Percentiles rank a stretch among this genome's conserved stretches.
Conservation (phyloP, 2,329 filamentous ascomycete species). For the Elsinoe batatas region DNA sequence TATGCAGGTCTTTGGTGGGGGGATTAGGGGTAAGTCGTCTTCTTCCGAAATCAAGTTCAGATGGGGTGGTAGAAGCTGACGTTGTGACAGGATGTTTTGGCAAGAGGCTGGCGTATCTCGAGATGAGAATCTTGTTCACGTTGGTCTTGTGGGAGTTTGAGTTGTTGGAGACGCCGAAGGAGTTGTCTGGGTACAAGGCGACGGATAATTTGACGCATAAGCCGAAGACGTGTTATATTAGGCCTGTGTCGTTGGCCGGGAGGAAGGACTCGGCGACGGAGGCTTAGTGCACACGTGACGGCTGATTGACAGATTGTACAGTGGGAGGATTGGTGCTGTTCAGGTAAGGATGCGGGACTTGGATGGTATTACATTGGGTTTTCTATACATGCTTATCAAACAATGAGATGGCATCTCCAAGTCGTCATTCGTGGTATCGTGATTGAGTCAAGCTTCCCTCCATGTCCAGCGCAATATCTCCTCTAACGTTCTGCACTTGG, state of each 20-base stretch:
- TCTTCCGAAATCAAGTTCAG: too few relatives aligned
- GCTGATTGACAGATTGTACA: neutral
- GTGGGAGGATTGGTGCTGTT: neutral
- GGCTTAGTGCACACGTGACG: neutral
- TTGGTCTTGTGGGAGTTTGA: constrained; percentile 26
- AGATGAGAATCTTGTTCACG: constrained; percentile 22
- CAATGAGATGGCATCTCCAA: neutral
- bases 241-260: neutral
- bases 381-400: neutral
- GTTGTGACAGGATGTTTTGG: constrained; percentile 13
- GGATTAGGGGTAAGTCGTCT: constrained; percentile 31
- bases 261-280: constrained; percentile 7
- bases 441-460: neutral
- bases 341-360: neutral
- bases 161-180: constrained; percentile 18
- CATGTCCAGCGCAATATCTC: neutral
- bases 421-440: neutral
- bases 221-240: constrained; percentile 23
- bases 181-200: constrained; percentile 19
- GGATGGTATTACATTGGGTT: neutral
- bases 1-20: constrained; percentile 28
- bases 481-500: neutral
- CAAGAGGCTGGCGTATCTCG: constrained; percentile 21
- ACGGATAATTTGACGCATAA: constrained; percentile 24
- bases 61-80: neutral